Conservation (phyloP, 2,329 filamentous ascomycete genomes). For the Colletotrichum tabaci region DNA sequence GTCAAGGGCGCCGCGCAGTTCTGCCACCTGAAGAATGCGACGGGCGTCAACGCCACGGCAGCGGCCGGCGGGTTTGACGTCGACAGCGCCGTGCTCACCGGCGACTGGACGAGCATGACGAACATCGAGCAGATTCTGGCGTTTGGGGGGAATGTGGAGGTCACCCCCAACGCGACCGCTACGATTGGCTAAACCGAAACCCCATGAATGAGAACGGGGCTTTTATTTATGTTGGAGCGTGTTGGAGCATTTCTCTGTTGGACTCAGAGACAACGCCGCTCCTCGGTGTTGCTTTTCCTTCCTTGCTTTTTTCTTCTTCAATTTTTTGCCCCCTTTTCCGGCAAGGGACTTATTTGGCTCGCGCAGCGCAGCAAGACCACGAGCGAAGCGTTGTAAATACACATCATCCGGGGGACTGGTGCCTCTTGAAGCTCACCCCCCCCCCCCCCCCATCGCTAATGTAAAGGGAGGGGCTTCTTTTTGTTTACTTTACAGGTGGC, state of each 20-base stretch:
- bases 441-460: not conserved
- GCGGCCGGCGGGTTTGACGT: slow-evolving; percentile 36
- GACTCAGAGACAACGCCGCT: not conserved
- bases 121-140: slow-evolving; percentile 33
- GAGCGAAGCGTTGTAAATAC: not conserved
- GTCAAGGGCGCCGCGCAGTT: slow-evolving; percentile 40
- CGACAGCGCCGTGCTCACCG: slow-evolving; percentile 36
- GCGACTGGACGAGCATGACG: slow-evolving; percentile 30
- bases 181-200: not conserved
- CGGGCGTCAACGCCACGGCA: slow-evolving; percentile 35
- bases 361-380: not conserved
- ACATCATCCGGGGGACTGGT: not conserved
- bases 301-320: too few relatives aligned
- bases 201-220: not conserved
- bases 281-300: too few relatives aligned
- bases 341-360: not conserved
- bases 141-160: slow-evolving; percentile 34
- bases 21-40: slow-evolving; percentile 41
- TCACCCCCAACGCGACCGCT: slow-evolving; percentile 22
- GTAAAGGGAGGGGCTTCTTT: too few relatives aligned
- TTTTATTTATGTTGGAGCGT: not conserved
- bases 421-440: not conserved
- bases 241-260: not conserved
- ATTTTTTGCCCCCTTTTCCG: not conserved
- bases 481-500: not conserved